Percentiles rank a stretch among this genome's conserved stretches.
phyloP scores from a whole-genome alignment of 441 rosid genomes.

The Euphorbia celastroides region DNA sequence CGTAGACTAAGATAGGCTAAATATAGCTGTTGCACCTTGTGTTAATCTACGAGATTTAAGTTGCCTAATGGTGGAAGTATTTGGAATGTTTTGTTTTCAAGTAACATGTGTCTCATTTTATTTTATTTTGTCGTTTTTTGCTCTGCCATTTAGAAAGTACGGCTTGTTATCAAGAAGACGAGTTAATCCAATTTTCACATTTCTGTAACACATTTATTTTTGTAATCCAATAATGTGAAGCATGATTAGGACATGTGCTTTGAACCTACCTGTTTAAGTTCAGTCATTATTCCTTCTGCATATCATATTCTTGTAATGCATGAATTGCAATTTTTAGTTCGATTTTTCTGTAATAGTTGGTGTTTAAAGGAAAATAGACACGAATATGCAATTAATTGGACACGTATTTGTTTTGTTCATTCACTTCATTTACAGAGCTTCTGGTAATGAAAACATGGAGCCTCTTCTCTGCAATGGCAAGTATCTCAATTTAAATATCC shows the following conservation, averaged over 20 bases:
- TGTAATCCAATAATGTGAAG: neutral
- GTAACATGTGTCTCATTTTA: neutral
- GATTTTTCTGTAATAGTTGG: neutral
- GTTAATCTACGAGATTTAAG: neutral
- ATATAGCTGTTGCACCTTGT: neutral
- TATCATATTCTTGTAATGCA: neutral
- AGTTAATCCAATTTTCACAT: neutral
- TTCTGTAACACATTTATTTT: neutral
- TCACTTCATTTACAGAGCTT: conserved; percentile 47
- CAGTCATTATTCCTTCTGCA: neutral
- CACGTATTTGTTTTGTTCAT: conserved; percentile 9
- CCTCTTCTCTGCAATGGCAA: conserved; percentile 71
- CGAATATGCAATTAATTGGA: too few species aligned
- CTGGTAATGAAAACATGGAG: conserved; percentile 50
- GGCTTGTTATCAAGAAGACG: neutral
- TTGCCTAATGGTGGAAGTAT: too few species aligned
- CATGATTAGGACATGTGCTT: neutral
- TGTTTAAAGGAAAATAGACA: too few species aligned
- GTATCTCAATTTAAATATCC: conserved; percentile 18
- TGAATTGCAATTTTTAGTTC: neutral
- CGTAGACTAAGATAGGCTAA: neutral
- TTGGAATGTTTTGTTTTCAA: neutral
- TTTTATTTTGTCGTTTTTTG: neutral
- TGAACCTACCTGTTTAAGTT: neutral
- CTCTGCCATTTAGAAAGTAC: neutral